Evolutionary conservation across 805 yeast genomes (phyloP).

Genomic region (Kuraishia ogatae): DNA sequence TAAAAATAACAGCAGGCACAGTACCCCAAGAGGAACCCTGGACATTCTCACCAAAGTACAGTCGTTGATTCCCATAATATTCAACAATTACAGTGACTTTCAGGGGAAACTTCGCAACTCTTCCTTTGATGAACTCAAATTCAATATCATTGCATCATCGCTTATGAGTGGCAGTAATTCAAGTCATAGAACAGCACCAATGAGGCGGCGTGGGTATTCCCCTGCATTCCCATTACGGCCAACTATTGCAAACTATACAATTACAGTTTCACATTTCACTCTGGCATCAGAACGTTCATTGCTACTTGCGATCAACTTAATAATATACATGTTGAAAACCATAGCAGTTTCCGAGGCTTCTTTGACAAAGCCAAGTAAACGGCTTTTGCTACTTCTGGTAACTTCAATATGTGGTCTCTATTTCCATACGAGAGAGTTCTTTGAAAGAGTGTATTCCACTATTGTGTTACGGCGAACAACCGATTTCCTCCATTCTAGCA

Average conservation of each 20-base stretch:
- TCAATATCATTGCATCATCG: constrained; percentile 16
- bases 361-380: not conserved
- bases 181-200: not conserved
- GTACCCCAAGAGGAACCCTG: not conserved
- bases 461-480: not conserved
- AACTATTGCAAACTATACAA: not conserved
- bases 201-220: not conserved
- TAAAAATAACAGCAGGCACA: not conserved
- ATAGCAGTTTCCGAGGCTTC: not conserved
- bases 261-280: not conserved
- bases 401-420: constrained; percentile 10
- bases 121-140: constrained; percentile 15
- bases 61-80: not conserved
- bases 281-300: constrained; percentile 4
- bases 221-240: not conserved
- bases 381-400: constrained; percentile 8
- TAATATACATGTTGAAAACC: constrained; percentile 9
- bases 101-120: not conserved
- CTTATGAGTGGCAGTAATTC: constrained; percentile 9
- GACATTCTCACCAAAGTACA: not conserved
- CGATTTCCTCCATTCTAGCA: constrained; percentile 5
- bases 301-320: constrained; percentile 10
- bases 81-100: not conserved
- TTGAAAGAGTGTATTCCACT: constrained; percentile 11
- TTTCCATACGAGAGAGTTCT: constrained; percentile 10